These are phyloP conservation scores for Graphilbum sp. DNA, from an alignment of 2,329 filamentous ascomycete genomes.

Conservation along the genomic window DNA sequence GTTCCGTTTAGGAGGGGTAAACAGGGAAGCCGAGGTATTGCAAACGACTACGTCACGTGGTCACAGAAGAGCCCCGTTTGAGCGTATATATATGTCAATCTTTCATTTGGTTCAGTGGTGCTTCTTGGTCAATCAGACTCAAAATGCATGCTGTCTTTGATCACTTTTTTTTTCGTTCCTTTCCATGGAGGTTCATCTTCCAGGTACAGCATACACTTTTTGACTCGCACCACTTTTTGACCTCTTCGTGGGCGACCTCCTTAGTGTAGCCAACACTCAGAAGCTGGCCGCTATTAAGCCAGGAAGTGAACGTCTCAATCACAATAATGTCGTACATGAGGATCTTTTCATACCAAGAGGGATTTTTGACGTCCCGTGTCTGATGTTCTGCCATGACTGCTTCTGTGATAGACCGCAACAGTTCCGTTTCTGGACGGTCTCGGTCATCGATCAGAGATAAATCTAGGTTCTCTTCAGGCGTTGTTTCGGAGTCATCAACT, in stretches of 20 bases:
- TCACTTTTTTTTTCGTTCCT: constrained; percentile 31
- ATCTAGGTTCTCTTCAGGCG: constrained; percentile 12
- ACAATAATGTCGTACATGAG: constrained; percentile 84
- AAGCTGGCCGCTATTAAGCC: constrained; percentile 62
- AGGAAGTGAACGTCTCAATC: constrained; percentile 67
- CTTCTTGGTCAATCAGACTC: no score
- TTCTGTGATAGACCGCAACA: constrained; percentile 37
- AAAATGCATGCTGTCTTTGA: no score
- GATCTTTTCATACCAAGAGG: constrained; percentile 84
- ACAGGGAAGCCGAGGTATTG: background rate
- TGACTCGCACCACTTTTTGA: constrained; percentile 81
- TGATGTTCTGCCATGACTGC: constrained; percentile 35
- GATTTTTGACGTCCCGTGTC: constrained; percentile 29
- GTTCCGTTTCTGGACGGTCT: constrained; percentile 23
- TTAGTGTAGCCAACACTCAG: constrained; percentile 45
- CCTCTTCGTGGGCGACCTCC: constrained; percentile 45
- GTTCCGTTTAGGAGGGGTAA: no score
- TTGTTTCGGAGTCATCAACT: background rate
- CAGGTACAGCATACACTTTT: constrained; percentile 74
- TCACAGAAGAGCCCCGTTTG: no score
- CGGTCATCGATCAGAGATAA: constrained; percentile 20
- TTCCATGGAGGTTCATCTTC: constrained; percentile 38
- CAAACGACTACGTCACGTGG: no score
- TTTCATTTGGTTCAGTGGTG: no score
- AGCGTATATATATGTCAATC: no score